Evolutionary conservation across 2,329 filamentous ascomycete species (phyloP).

Genomic region (Rutstroemia sydowiana): DNA sequence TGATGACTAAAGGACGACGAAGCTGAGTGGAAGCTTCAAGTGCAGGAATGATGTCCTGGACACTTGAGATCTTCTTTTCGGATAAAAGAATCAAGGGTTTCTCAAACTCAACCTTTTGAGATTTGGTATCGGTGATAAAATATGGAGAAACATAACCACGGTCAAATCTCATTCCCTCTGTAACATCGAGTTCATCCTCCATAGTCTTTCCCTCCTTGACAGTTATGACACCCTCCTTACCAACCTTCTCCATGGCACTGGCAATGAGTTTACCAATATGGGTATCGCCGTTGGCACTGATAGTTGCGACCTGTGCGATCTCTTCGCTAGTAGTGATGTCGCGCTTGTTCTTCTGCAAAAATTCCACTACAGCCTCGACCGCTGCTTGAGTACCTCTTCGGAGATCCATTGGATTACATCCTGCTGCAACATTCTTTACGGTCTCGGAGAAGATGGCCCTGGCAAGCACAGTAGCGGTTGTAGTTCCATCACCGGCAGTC

Average conservation of each 20-base stretch:
- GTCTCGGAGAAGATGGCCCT: slow-evolving; percentile 99
- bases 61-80: slow-evolving; percentile 99
- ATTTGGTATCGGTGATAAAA: slow-evolving; percentile 99
- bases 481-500: slow-evolving; percentile 96
- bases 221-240: slow-evolving; percentile 99
- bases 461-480: slow-evolving; percentile 92
- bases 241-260: slow-evolving; percentile 99
- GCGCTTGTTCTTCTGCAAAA: slow-evolving; percentile 89
- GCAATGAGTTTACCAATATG: slow-evolving; percentile 95
- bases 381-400: slow-evolving; percentile 94
- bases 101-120: slow-evolving; percentile 99
- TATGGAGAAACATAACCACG: slow-evolving; percentile 97
- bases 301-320: slow-evolving; percentile 96
- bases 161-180: slow-evolving; percentile 99
- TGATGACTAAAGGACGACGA: slow-evolving; percentile 93
- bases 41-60: slow-evolving; percentile 97
- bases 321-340: slow-evolving; percentile 97
- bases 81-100: slow-evolving; percentile 97
- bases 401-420: slow-evolving; percentile 99
- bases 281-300: slow-evolving; percentile 92
- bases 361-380: slow-evolving; percentile 90
- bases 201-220: slow-evolving; percentile 99
- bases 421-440: slow-evolving; percentile 98
- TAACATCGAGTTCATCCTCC: slow-evolving; percentile 95
- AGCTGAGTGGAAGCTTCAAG: slow-evolving; percentile 95